Evolutionary conservation across 2,329 filamentous ascomycete genomes (phyloP).

Genomic region (Colletotrichum magnum): DNA sequence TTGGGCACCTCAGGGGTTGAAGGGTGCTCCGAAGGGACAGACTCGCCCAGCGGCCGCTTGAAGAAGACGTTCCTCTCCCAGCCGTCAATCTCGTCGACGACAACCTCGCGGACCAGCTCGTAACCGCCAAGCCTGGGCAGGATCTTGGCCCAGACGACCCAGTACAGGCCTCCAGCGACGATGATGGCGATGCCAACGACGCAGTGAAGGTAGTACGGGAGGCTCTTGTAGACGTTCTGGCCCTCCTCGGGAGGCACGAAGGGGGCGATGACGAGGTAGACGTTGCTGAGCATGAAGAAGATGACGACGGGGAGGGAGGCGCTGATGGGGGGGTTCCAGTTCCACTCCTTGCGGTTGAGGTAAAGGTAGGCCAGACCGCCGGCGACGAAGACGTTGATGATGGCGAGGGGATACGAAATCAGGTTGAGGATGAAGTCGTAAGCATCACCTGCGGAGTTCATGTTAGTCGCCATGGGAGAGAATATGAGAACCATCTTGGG

Average conservation of each 20-base stretch:
- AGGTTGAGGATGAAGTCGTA: conserved; percentile 56
- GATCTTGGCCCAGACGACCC: conserved; percentile 68
- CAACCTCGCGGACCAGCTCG: conserved; percentile 67
- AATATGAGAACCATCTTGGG: conserved; percentile 42
- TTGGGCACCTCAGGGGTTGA: conserved; percentile 24
- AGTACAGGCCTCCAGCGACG: conserved; percentile 67
- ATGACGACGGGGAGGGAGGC: conserved; percentile 67
- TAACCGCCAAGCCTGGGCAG: conserved; percentile 68
- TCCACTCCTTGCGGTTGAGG: conserved; percentile 59
- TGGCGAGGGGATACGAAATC: conserved; percentile 74
- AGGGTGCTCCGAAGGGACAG: conserved; percentile 22
- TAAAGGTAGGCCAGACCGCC: conserved; percentile 68
- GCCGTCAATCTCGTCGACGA: conserved; percentile 71
- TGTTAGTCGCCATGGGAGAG: conserved; percentile 22
- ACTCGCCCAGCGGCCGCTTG: conserved; percentile 52
- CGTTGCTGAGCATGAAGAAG: conserved; percentile 73
- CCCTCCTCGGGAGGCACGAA: conserved; percentile 67
- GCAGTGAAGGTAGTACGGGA: conserved; percentile 72
- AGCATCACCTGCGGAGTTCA: neutral
- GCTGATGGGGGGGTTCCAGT: conserved; percentile 69
- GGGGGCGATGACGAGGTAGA: conserved; percentile 72
- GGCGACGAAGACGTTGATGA: conserved; percentile 69
- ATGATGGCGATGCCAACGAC: conserved; percentile 70
- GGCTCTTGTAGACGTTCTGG: conserved; percentile 65
- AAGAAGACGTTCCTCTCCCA: conserved; percentile 73